phyloP scores from a whole-genome alignment of 176 grass and related monocot genomes.

The Avena eriantha region DNA sequence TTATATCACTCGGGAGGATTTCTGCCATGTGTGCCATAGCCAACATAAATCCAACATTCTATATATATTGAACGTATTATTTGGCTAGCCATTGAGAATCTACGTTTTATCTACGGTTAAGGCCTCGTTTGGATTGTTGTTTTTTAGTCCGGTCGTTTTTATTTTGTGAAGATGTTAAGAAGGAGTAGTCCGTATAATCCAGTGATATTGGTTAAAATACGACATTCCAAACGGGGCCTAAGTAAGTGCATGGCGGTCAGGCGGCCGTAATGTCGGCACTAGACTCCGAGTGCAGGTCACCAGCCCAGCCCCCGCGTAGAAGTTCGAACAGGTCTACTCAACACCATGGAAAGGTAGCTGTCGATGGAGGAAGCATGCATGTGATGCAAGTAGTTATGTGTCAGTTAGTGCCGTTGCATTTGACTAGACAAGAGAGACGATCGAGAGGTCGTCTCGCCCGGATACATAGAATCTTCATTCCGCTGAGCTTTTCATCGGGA shows the following conservation, averaged over 20 bases:
- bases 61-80: no score
- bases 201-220: no score
- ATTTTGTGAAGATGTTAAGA: no score
- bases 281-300: not conserved
- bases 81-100: no score
- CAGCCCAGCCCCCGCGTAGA: not conserved
- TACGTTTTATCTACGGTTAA: no score
- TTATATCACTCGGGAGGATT: no score
- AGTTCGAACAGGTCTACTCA: not conserved
- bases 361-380: slow-evolving; percentile 28
- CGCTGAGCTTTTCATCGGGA: not conserved
- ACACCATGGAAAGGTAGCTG: slow-evolving; percentile 33
- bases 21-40: no score
- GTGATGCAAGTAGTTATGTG: slow-evolving; percentile 27
- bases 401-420: slow-evolving; percentile 34
- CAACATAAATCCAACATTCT: no score
- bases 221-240: no score
- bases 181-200: no score
- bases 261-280: slow-evolving; percentile 9
- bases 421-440: slow-evolving; percentile 22
- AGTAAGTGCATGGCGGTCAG: not conserved
- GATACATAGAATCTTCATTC: not conserved
- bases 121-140: no score
- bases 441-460: slow-evolving; percentile 5
- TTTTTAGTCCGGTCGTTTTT: no score